phyloP scores from a whole-genome alignment of 805 yeast genomes.

The Yamadazyma insecticola region DNA sequence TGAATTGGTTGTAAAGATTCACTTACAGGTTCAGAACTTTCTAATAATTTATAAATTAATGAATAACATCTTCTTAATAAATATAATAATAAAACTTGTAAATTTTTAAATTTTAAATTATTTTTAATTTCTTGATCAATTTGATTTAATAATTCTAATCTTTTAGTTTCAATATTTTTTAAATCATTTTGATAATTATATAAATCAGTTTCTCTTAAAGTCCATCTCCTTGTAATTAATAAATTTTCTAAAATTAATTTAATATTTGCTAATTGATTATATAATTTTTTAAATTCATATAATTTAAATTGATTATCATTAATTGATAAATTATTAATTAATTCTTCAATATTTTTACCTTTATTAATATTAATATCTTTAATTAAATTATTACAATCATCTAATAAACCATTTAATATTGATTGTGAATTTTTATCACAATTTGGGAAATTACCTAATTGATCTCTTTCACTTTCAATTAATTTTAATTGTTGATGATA shows the following conservation, averaged over 20 bases:
- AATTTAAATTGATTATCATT: constrained; percentile 28
- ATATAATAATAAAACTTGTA: constrained; percentile 56
- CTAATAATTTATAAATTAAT: constrained; percentile 80
- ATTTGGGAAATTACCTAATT: constrained; percentile 47
- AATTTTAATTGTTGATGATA: constrained; percentile 21
- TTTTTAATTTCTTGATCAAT: constrained; percentile 32
- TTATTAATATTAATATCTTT: constrained; percentile 57
- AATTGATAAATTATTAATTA: constrained; percentile 13
- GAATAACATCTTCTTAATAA: constrained; percentile 88
- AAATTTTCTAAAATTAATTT: constrained; percentile 76
- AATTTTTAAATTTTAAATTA: constrained; percentile 25
- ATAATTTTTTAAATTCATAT: constrained; percentile 30
- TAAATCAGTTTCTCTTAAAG: constrained; percentile 91
- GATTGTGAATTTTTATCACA: constrained; percentile 24
- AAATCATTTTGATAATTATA: constrained; percentile 75
- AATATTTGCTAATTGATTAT: constrained; percentile 57
- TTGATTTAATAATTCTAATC: constrained; percentile 38
- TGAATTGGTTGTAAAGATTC: constrained; percentile 92
- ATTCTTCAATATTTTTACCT: constrained; percentile 14
- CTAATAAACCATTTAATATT: constrained; percentile 69
- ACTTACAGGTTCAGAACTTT: constrained; percentile 90
- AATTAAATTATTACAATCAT: constrained; percentile 75
- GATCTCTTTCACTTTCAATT: constrained; percentile 42
- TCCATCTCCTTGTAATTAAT: constrained; percentile 93
- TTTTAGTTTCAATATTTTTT: constrained; percentile 65